Base-by-base conservation (phyloP, 257 asterid genomes). In the Henckelia pumila region DNA sequence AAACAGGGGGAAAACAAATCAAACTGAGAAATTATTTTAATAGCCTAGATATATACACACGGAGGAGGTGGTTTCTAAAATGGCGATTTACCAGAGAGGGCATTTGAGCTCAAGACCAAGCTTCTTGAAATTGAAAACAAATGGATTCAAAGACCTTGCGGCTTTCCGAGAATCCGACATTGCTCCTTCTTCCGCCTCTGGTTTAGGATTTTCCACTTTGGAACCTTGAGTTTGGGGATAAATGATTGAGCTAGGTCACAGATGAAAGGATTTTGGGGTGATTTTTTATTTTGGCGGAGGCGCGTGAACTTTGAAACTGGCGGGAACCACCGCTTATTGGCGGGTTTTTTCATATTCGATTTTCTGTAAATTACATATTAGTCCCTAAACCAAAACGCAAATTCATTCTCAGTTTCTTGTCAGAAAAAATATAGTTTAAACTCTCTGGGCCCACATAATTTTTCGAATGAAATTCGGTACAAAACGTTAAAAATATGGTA, bases 91-190 rank as follows among this genome's bases (percentile, higher is more conserved):
- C 98, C 96, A 93, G 23, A 84, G 71, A 50, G 96, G 95, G 69
- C 99, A 93, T 73, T 90, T 93, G 74, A 93, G 94, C 86, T 89
- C 99, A 59, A 85, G 87, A 4, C 80, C 95, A 44, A 93, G 75
- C 82, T 93, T 93, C 75, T 89, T 95, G 24, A 86, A 78, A 72
- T 87, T 91, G 55, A 89, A 87, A 35, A 79, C 75, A 81, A 85
- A 83, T 1, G 96, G 96, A 57, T 92, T 87, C 68, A 86, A 73
- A 37, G 76, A 30, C 76, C 75, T 70, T 11, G 75, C 68, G n/a
- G 74, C 71, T 26, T 71, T 72, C 30, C 74, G 74, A 16, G 66
- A 10, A 66, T 85, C 86, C 59, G 86, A 61, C 86, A 82, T 76
- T 61, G 74, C 71, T 44, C 59, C 11, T 40, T 29, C 56, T 35